Conservation (phyloP, 2,329 filamentous ascomycete genomes). For the Colletotrichum sp. region DNA sequence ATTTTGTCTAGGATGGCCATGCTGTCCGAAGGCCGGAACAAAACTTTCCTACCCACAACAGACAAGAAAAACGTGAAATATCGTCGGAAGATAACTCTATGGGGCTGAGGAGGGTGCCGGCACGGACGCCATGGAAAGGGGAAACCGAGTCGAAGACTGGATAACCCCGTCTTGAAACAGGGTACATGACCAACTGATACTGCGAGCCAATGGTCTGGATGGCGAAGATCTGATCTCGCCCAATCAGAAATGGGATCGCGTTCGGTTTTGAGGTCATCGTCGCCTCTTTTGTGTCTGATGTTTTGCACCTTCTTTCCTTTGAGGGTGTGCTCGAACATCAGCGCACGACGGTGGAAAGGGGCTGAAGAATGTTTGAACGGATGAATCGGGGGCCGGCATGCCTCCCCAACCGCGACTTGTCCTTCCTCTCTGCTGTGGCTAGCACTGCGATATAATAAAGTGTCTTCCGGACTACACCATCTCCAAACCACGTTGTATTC, state of each 20-base stretch:
- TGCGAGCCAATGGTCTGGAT: background rate
- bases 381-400: background rate
- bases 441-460: background rate
- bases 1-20: background rate
- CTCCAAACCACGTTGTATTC: background rate
- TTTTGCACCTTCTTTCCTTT: background rate
- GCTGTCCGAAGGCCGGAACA: background rate
- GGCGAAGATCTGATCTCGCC: background rate
- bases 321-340: conserved; percentile 9
- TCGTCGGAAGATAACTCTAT: conserved; percentile 19
- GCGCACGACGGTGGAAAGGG: background rate
- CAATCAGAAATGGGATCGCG: background rate
- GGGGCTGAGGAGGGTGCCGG: background rate
- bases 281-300: conserved; percentile 16
- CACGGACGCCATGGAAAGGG: background rate
- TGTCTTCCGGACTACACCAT: background rate
- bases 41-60: background rate
- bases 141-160: background rate
- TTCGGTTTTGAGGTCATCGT: conserved; percentile 4
- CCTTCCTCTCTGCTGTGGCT: background rate
- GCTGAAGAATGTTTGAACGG: conserved; percentile 6
- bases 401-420: background rate
- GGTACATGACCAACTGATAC: conserved; percentile 9
- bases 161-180: conserved; percentile 18
- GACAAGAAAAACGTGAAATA: conserved; percentile 3